phyloP scores from a whole-genome alignment of 768 basidiomycete genomes.

The Hortiboletus flavorubellus region DNA sequence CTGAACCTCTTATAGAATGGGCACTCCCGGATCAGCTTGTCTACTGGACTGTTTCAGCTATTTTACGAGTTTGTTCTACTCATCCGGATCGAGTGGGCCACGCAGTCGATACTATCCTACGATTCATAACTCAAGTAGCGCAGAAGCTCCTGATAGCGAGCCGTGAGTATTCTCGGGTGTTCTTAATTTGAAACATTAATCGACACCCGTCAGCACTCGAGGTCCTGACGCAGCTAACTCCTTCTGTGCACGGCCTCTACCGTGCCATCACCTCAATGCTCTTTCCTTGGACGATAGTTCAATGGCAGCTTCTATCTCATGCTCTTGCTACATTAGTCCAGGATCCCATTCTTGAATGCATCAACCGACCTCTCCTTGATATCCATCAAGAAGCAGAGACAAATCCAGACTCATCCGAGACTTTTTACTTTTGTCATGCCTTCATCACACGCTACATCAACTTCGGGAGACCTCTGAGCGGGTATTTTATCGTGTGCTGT shows the following conservation, averaged over 20 bases:
- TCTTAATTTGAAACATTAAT: neutral
- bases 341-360: constrained; percentile 61
- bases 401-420: constrained; percentile 26
- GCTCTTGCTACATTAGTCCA: constrained; percentile 61
- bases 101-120: constrained; percentile 57
- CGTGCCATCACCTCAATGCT: constrained; percentile 79
- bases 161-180: constrained; percentile 40
- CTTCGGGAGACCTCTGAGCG: constrained; percentile 74
- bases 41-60: constrained; percentile 71
- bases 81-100: constrained; percentile 47
- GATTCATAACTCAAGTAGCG: constrained; percentile 57
- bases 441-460: constrained; percentile 74
- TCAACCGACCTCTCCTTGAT: constrained; percentile 68
- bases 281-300: constrained; percentile 65
- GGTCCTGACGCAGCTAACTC: constrained; percentile 71
- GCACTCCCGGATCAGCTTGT: constrained; percentile 83
- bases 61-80: constrained; percentile 60
- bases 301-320: constrained; percentile 58
- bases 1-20: constrained; percentile 60
- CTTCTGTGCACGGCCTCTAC: constrained; percentile 83
- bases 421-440: constrained; percentile 57
- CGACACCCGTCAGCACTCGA: constrained; percentile 48
- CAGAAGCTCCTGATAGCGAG: constrained; percentile 49
- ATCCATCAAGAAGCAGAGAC: constrained; percentile 53
- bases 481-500: constrained; percentile 89